phyloP scores from a whole-genome alignment of 2,329 filamentous ascomycete genomes.

The Anthostomella pinea region DNA sequence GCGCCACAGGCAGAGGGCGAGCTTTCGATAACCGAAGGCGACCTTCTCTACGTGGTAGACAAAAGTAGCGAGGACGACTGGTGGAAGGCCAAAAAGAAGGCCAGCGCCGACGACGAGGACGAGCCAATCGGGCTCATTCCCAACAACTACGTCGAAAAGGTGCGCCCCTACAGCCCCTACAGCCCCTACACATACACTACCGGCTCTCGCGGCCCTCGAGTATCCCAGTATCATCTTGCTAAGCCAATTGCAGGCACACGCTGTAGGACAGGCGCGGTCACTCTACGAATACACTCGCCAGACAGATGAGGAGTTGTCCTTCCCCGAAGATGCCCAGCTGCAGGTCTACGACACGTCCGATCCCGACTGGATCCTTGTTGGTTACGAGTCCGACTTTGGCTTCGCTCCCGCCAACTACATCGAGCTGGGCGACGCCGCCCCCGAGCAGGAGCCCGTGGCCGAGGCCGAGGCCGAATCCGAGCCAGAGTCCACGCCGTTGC shows the following conservation, averaged over 20 bases:
- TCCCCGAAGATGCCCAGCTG: conserved; percentile 81
- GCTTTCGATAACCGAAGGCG: conserved; percentile 79
- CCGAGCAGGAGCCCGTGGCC: conserved; percentile 31
- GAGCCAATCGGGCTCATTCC: conserved; percentile 89
- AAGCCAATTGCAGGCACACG: conserved; percentile 52
- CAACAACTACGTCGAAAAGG: conserved; percentile 93
- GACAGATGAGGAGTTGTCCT: conserved; percentile 96
- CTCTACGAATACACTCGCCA: conserved; percentile 97
- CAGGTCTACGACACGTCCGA: conserved; percentile 87
- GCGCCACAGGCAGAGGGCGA: conserved; percentile 81
- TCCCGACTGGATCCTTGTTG: conserved; percentile 94
- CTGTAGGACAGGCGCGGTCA: conserved; percentile 73
- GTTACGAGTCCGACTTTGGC: conserved; percentile 79
- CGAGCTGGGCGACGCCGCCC: conserved; percentile 56
- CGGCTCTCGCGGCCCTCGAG: no score
- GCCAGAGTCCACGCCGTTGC: conserved; percentile 34
- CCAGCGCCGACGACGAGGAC: conserved; percentile 77
- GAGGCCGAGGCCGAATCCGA: conserved; percentile 35
- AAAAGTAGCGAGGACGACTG: conserved; percentile 77
- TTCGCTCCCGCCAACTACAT: conserved; percentile 98
- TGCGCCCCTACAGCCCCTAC: no score
- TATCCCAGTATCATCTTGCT: no score
- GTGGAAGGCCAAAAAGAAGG: conserved; percentile 97
- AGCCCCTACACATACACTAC: no score
- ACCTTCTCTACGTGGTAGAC: conserved; percentile 83